Conservation (phyloP, 2,329 filamentous ascomycete genomes). For the Nothomitra cinnamomea region DNA sequence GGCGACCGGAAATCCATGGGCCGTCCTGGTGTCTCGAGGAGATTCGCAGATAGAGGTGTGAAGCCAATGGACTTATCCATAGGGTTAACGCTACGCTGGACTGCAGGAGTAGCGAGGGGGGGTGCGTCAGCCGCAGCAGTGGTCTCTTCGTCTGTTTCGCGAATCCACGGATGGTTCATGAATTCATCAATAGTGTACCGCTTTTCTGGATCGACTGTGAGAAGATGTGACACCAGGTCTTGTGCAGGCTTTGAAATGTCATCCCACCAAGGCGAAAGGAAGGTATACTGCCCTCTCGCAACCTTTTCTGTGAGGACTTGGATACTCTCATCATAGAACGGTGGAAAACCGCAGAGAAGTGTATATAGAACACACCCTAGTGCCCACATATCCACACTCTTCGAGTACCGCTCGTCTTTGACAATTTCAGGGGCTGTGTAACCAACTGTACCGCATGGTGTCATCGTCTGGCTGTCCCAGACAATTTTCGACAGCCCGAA, state of each 20-base stretch:
- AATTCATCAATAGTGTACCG: conserved; percentile 89
- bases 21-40: conserved; percentile 43
- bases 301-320: conserved; percentile 96
- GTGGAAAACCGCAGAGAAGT: conserved; percentile 88
- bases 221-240: conserved; percentile 79
- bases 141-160: conserved; percentile 49
- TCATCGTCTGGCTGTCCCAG: conserved; percentile 97
- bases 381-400: conserved; percentile 99
- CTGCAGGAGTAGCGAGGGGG: conserved; percentile 50
- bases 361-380: conserved; percentile 94
- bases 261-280: conserved; percentile 98
- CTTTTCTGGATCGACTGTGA: conserved; percentile 90
- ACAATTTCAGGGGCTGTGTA: conserved; percentile 98
- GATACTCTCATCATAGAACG: conserved; percentile 97
- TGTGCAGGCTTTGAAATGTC: conserved; percentile 92
- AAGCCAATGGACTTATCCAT: conserved; percentile 29
- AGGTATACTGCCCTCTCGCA: conserved; percentile 89
- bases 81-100: conserved; percentile 18
- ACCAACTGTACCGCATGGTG: conserved; percentile 93
- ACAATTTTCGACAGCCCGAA: conserved; percentile 96
- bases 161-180: conserved; percentile 87
- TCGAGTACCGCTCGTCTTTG: conserved; percentile 96
- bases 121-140: conserved; percentile 51
- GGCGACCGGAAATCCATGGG: conserved; percentile 89
- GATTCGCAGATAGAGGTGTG: conserved; percentile 28